Evolutionary conservation across 768 basidiomycete genomes (phyloP), one percentile per base, ranked within the genome.

Genomic region (Mycena amicta): DNA sequence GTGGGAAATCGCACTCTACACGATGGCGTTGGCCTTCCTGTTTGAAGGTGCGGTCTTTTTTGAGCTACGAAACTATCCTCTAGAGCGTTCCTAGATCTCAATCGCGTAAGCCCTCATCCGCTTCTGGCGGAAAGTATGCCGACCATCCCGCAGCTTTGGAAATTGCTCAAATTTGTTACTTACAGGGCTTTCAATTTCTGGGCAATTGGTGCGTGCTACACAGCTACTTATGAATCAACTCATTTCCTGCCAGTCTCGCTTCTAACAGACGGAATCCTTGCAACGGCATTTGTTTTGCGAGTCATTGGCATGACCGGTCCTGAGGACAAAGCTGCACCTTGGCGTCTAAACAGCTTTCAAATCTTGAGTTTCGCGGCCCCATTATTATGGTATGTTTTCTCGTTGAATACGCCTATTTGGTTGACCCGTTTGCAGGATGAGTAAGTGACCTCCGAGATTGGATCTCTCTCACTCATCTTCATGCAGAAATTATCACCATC

Each of bases 321-420:
- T 3, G 74, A 68, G 3, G 73, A 80, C 60, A 56, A 72, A 52
- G 72, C 74, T 20, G 67, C 68, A 25, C 62, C 67, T 52, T 65
- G 84, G 58, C 80, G 80, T 53, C 62, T 93, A 16, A 78, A 71
- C 57, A 95, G 94, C 71, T 98, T 97, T 75, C 93, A 95, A 68
- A 81, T 93, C 27, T 75, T 97, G 37, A 92, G 92, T 75, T 93
- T 88, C 71, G 93, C 90, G 5, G 84, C 92, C 2, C 93, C 93
- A 0, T 81, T 96, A 50, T 88, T 95, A 45, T 96, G 93, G 94
- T 91, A 63, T 53, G 87, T 72, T 22, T 15, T 47, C 29, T 22
- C 40, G 26, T 50, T 25, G 39, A 26, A 23, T 4, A 41, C 13
- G 11, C 40, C 52, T 15, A 12, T 23, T 52, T 25, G 25, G 50